A percentile compares a stretch with the other conserved stretches of the same genome.
These are phyloP conservation scores for Citrus maxima DNA, from an alignment of 345 rosid species.

Conservation along the genomic window DNA sequence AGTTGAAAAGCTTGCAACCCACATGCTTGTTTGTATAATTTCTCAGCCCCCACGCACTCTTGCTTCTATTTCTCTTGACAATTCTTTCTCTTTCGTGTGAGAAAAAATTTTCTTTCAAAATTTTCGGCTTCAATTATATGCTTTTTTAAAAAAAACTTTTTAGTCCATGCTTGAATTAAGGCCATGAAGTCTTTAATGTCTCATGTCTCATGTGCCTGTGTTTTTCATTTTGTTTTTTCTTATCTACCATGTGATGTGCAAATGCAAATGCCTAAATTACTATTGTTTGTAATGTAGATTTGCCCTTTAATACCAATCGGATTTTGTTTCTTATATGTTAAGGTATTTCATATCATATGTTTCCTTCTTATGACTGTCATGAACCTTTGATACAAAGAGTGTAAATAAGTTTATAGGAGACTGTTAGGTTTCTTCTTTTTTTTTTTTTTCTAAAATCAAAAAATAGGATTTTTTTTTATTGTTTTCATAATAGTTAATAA, in stretches of 20 bases:
- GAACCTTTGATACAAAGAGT: too few species aligned
- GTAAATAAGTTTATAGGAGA: too few species aligned
- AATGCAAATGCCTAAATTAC: not conserved
- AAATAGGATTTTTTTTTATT: fast-evolving
- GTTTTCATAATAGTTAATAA: too few species aligned
- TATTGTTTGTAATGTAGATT: not conserved
- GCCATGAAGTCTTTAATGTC: not conserved
- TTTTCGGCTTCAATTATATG: too few species aligned
- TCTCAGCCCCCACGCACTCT: not conserved
- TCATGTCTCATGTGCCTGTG: not conserved
- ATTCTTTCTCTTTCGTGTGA: not conserved
- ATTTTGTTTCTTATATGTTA: too few species aligned
- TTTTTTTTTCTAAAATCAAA: too few species aligned
- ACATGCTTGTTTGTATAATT: not conserved
- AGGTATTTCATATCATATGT: too few species aligned
- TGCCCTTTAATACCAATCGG: not conserved
- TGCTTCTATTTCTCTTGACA: not conserved
- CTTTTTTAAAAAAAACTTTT: too few species aligned
- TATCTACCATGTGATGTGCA: not conserved
- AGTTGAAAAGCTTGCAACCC: not conserved
- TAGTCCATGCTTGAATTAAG: not conserved
- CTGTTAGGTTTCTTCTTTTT: too few species aligned
- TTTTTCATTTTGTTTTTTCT: too few species aligned
- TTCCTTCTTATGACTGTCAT: too few species aligned
- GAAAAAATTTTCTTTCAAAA: not conserved